Conservation (phyloP, 441 rosid species). For the Jatropha podagrica region DNA sequence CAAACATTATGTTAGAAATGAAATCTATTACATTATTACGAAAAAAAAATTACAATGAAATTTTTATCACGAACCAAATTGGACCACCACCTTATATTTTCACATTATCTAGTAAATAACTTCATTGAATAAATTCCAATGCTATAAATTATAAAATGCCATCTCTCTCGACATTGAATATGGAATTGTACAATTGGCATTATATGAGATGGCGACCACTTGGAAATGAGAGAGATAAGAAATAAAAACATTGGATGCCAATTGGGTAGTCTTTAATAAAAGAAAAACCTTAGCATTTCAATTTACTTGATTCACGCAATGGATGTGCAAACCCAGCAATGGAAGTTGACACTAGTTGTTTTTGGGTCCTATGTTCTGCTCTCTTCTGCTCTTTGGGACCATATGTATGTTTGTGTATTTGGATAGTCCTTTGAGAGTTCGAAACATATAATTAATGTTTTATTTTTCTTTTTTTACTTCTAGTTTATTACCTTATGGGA, state of each 20-base stretch:
- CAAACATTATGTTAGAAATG: too few relatives aligned
- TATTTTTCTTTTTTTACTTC: not conserved
- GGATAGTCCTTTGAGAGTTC: slow-evolving; percentile 3
- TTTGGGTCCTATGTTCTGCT: slow-evolving; percentile 44
- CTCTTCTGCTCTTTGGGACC: slow-evolving; percentile 26
- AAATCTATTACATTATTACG: too few relatives aligned
- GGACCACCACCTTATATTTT: too few relatives aligned
- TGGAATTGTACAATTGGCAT: slow-evolving; percentile 32
- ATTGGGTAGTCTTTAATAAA: slow-evolving; percentile 27
- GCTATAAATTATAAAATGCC: too few relatives aligned
- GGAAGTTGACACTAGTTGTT: slow-evolving; percentile 27
- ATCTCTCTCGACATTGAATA: not conserved
- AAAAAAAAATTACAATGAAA: too few relatives aligned
- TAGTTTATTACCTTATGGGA: not conserved
- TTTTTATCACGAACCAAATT: too few relatives aligned
- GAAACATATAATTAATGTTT: slow-evolving; percentile 10
- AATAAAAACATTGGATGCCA: slow-evolving; percentile 55
- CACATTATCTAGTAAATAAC: too few relatives aligned
- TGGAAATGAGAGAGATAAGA: slow-evolving; percentile 7
- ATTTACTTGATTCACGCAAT: slow-evolving; percentile 65
- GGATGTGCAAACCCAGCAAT: slow-evolving; percentile 41
- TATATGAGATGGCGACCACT: slow-evolving; percentile 41
- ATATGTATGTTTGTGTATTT: not conserved
- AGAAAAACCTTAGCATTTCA: slow-evolving; percentile 22
- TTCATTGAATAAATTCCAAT: too few relatives aligned